phyloP scores from a whole-genome alignment of 176 grass and related monocot genomes.

The Melocanna baccifera region DNA sequence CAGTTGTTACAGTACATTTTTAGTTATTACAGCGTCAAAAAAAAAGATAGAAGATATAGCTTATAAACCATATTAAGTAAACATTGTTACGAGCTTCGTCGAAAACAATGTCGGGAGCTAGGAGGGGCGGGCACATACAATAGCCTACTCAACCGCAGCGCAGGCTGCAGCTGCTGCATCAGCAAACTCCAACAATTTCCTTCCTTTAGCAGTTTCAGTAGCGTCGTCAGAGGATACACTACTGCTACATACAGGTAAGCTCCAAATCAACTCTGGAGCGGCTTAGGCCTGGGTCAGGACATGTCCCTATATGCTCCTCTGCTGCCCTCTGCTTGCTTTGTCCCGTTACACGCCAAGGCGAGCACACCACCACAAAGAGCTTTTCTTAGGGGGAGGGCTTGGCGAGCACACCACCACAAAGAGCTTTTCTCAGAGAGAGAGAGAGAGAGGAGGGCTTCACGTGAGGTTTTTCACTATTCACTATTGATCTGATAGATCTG shows the following conservation, averaged over 20 bases:
- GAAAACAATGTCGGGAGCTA: neutral
- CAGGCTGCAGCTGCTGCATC: neutral
- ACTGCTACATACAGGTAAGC: slow-evolving; percentile 2
- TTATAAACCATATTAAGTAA: too few species aligned
- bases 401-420: too few species aligned
- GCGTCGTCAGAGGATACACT: neutral
- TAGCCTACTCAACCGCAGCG: neutral
- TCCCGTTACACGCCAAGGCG: slow-evolving; percentile 24
- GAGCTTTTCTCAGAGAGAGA: too few species aligned
- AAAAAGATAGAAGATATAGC: too few species aligned
- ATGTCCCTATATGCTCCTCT: slow-evolving; percentile 32
- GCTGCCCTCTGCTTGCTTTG: slow-evolving; percentile 21
- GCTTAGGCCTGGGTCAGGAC: neutral
- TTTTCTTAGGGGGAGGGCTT: too few species aligned
- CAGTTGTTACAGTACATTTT: too few species aligned
- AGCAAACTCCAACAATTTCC: slow-evolving; percentile 19
- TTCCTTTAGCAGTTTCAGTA: slow-evolving; percentile 15
- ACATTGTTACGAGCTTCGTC: too few species aligned
- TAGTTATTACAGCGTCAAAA: too few species aligned
- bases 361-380: too few species aligned
- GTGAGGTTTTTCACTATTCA: too few species aligned
- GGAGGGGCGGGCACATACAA: neutral
- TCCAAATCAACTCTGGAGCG: neutral
- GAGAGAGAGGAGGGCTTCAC: too few species aligned
- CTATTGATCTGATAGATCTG: too few species aligned